Base-by-base conservation (phyloP, 306 rosid species). In the Rosa multiflora region DNA sequence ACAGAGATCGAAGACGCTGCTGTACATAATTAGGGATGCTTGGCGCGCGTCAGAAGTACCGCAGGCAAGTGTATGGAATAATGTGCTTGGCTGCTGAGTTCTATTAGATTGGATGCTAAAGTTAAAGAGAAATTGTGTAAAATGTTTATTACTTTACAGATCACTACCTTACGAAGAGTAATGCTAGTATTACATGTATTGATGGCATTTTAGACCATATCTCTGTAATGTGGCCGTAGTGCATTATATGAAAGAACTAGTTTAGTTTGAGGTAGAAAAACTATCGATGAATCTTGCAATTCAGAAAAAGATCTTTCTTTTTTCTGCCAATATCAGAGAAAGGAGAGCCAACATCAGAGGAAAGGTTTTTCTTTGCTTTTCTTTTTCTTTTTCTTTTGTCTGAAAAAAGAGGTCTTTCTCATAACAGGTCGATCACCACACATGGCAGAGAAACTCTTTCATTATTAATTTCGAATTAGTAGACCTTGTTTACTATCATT, bases 91-190 rank as follows among this genome's bases (percentile, higher is more conserved):
- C 29, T 51, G 64, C 62, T n/a, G 67, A 53, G 48, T 73, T 49
- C 40, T 73, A 12, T 40, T 55, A 55, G 47, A n/a, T 74, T 74
- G 52, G 52, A 74, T 74, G 37, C 67, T 12, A 74, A 6, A 21
- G 51, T 56, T 17, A 4, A 2, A 43, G 12, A 52, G 76, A 53
- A 72, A 35, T 32, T 49, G 29, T 72, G 13, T 4, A 61, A 23
- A 61, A 61, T 9, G 37, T 4, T 17, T 26, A 26, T 14, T 59
- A 59, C 37, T 26, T 12, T 62, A 62, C 2, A 59, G 66, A 59
- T 58, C 1, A 21, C 10, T 21, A 23, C 15, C 35, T 10, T 59
- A 0, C 4, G 1, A 26, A 11, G 40, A 11, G 40, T 5, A 32
- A 0, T 64, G 70, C 70, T 64, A 62, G 46, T 64, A 64, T 6